Conservation (phyloP, 1,139 yeast genomes). For the Protomyces pachydermus region DNA sequence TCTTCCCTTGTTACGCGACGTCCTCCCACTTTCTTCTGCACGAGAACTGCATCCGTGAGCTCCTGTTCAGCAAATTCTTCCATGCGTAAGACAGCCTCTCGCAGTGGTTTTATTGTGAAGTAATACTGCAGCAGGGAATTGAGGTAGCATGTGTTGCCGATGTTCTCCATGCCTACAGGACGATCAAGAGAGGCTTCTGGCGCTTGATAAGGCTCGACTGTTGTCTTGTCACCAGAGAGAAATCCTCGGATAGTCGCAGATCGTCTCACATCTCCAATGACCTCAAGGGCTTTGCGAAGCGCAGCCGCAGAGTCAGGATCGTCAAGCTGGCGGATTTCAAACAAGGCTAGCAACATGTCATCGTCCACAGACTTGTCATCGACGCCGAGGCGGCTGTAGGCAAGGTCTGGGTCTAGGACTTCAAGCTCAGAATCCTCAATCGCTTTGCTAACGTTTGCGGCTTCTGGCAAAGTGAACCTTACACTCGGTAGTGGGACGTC, state of each 20-base stretch:
- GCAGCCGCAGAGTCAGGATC: conserved; percentile 36
- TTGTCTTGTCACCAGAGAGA: conserved; percentile 34
- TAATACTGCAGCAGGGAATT: conserved; percentile 85
- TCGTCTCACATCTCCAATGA: conserved; percentile 48
- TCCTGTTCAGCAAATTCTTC: conserved; percentile 39
- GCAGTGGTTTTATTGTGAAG: conserved; percentile 74
- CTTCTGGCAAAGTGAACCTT: background rate
- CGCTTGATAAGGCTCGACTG: conserved; percentile 10
- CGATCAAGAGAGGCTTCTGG: conserved; percentile 41
- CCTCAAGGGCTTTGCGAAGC: conserved; percentile 48
- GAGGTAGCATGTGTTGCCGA: conserved; percentile 87
- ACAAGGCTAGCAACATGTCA: conserved; percentile 23
- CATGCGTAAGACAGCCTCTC: conserved; percentile 60
- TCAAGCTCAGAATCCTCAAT: conserved; percentile 2
- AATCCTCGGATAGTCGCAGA: conserved; percentile 35
- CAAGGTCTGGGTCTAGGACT: conserved; percentile 20
- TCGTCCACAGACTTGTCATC: conserved; percentile 24
- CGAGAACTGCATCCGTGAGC: conserved; percentile 34
- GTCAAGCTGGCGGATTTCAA: conserved; percentile 24
- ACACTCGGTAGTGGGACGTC: conserved; percentile 13
- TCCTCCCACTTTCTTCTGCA: conserved; percentile 67
- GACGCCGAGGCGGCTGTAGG: conserved; percentile 22
- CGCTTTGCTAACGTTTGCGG: background rate
- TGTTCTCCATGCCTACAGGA: conserved; percentile 80
- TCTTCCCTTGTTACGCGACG: conserved; percentile 68